Evolutionary conservation across 2,329 filamentous ascomycete genomes (phyloP), one percentile per base, ranked within the genome.

Genomic region (Pseudophaeomoniella oleicola): DNA sequence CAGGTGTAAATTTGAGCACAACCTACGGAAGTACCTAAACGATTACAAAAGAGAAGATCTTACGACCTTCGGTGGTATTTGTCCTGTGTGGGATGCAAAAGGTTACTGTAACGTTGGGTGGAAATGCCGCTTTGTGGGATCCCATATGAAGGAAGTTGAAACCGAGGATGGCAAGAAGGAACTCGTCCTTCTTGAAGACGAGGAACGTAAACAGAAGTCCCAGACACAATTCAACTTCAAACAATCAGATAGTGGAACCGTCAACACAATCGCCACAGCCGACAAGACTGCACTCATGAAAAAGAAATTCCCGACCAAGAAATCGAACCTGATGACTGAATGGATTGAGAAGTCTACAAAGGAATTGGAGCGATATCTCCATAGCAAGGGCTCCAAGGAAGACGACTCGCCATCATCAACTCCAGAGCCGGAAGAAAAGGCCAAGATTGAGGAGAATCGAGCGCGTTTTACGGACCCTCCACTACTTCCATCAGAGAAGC

Each of bases 41-140:
- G 75, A 90, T 39, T 81, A 86, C 42, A 87, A 88, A 45, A 75
- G 84, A 32, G 75, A 75, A 41, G 84, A 96, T 51, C 66, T 94
- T 29, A 69, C 71, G 4, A 84, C 81, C 0, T 80, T 93, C 49
- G 69, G 67, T 30, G 81, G 83, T 4, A 67, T 79, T 42, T 98
- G 90, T 51, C 88, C 87, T 1, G 71, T 93, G 5, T 94, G 76
- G 56, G 78, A 83, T 45, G 65, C 67, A 12, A 73, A 79, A 44
- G 87, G 87, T 10, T 74, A 68, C 42, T 98, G 90, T 50, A 70
- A 73, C 34, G 74, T 80, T 11, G 90, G 90, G 4, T 98, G 88
- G 87, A 93, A 88, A 55, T 98, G 90, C 55, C 80, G 88, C 15
- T 93, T 94, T 52, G 81, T 84, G 19, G 72, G 72, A 43, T 92